A percentile compares a stretch with the other conserved stretches of the same genome.
phyloP scores from a whole-genome alignment of 805 yeast genomes.

The Priceomyces haplophilus region DNA sequence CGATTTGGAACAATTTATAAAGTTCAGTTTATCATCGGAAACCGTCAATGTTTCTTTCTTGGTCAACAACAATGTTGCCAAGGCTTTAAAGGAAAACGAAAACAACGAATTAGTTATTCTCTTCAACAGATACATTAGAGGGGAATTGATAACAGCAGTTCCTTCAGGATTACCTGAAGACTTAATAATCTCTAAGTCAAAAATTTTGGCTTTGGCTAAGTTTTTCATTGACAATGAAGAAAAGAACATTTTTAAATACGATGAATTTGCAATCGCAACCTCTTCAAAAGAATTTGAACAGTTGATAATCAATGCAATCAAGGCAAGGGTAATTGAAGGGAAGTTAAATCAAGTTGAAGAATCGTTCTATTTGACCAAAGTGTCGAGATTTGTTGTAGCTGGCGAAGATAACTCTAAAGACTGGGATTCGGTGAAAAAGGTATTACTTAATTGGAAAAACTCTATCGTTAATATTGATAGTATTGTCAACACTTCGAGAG shows the following conservation, averaged over 20 bases:
- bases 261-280: conserved; percentile 34
- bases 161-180: conserved; percentile 20
- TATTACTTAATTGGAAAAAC: conserved; percentile 37
- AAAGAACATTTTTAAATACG: conserved; percentile 30
- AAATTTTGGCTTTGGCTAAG: conserved; percentile 39
- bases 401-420: conserved; percentile 32
- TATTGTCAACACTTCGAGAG: conserved; percentile 42
- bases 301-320: conserved; percentile 40
- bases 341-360: conserved; percentile 43
- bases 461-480: conserved; percentile 41
- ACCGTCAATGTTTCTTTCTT: conserved; percentile 41
- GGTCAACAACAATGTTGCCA: conserved; percentile 39
- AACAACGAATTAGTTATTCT: conserved; percentile 25
- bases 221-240: conserved; percentile 29
- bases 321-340: conserved; percentile 44
- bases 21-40: conserved; percentile 35
- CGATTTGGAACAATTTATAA: conserved; percentile 31
- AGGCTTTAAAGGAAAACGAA: conserved; percentile 26
- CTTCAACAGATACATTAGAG: conserved; percentile 34
- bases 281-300: conserved; percentile 35
- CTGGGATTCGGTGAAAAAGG: conserved; percentile 36
- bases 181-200: conserved; percentile 32
- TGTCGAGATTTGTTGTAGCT: conserved; percentile 39
- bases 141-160: conserved; percentile 27
- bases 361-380: conserved; percentile 39